A percentile compares a stretch with the other conserved stretches of the same genome.
phyloP scores from a whole-genome alignment of 805 yeast species.

The Monosporozyma siamensis region DNA sequence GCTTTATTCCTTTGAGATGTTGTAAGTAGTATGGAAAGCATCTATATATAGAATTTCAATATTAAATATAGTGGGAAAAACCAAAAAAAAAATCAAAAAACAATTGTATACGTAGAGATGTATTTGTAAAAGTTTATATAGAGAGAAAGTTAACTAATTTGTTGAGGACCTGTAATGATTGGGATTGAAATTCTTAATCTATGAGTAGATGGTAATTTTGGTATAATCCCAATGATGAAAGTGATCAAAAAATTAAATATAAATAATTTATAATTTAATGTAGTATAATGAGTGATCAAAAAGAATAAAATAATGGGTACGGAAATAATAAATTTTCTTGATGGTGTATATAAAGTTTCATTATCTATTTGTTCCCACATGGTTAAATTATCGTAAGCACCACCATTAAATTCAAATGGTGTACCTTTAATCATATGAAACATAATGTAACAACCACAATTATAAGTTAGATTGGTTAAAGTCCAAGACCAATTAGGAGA shows the following conservation, averaged over 20 bases:
- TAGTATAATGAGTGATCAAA: conserved; percentile 81
- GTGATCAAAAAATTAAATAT: conserved; percentile 62
- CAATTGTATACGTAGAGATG: not conserved
- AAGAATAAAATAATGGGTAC: conserved; percentile 89
- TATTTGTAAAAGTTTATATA: too few species aligned
- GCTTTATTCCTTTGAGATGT: too few species aligned
- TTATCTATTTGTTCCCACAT: conserved; percentile 98
- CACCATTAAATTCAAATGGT: conserved; percentile 93
- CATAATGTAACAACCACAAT: conserved; percentile 88
- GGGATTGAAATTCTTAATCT: conserved; percentile 61
- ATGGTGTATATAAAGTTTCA: conserved; percentile 95
- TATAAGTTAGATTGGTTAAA: conserved; percentile 80
- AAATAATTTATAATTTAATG: conserved; percentile 72
- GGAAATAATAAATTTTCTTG: conserved; percentile 82
- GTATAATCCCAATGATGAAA: conserved; percentile 80
- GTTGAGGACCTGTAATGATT: conserved; percentile 34
- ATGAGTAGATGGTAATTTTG: conserved; percentile 79
- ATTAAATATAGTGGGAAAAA: too few species aligned
- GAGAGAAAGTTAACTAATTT: conserved; percentile 19
- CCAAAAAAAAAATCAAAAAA: too few species aligned
- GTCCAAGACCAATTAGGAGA: conserved; percentile 77
- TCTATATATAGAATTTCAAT: not conserved
- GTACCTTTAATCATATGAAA: conserved; percentile 95
- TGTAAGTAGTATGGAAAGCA: too few species aligned
- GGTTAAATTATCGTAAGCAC: conserved; percentile 90